Percentiles rank a stretch among this genome's conserved stretches.
Evolutionary conservation across 768 basidiomycete genomes (phyloP).

Genomic region (Tricholoma sp.): DNA sequence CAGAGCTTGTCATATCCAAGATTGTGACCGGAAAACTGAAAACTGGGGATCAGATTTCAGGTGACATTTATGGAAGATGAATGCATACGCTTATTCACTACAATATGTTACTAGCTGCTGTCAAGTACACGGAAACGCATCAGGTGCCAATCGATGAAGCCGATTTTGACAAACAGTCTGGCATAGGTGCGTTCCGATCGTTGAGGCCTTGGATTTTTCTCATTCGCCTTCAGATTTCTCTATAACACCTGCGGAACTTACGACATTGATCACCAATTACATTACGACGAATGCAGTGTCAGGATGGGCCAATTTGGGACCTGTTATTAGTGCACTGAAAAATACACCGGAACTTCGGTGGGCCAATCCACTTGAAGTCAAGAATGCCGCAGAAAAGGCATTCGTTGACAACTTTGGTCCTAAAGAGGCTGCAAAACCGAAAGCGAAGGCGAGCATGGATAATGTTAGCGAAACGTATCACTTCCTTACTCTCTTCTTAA

Average conservation of each 20-base stretch:
- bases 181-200: slow-evolving; percentile 64
- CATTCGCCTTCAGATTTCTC: slow-evolving; percentile 57
- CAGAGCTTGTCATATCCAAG: slow-evolving; percentile 57
- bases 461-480: neutral
- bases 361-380: slow-evolving; percentile 81
- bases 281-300: slow-evolving; percentile 47
- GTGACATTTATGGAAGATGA: slow-evolving; percentile 37
- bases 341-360: slow-evolving; percentile 62
- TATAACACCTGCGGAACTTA: slow-evolving; percentile 65
- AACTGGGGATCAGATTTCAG: slow-evolving; percentile 81
- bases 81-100: neutral
- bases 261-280: slow-evolving; percentile 49
- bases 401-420: slow-evolving; percentile 68
- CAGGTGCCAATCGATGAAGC: slow-evolving; percentile 55
- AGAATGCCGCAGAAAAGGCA: slow-evolving; percentile 69
- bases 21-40: slow-evolving; percentile 73
- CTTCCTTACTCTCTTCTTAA: neutral
- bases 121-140: slow-evolving; percentile 66
- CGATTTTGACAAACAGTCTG: slow-evolving; percentile 76
- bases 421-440: slow-evolving; percentile 62
- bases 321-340: slow-evolving; percentile 61
- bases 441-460: slow-evolving; percentile 48
- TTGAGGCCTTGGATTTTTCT: neutral
- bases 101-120: slow-evolving; percentile 50
- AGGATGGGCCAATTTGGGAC: slow-evolving; percentile 76